These are phyloP conservation scores for Naganishia friedmannii DNA, from an alignment of 768 basidiomycete species.

Conservation along the genomic window DNA sequence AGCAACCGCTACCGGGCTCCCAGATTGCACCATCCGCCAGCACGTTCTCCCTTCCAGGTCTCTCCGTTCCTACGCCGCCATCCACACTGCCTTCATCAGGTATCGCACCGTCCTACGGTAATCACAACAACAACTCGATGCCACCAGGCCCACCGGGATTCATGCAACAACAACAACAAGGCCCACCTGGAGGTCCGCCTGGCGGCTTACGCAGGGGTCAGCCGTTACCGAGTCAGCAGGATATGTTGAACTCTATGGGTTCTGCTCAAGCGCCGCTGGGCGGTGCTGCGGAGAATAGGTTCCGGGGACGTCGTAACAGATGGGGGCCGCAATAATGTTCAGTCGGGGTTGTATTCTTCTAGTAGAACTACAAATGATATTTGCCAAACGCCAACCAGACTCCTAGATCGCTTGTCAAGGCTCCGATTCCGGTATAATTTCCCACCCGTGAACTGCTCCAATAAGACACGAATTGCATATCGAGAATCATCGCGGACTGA, in stretches of 20 bases:
- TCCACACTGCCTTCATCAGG: constrained; percentile 2
- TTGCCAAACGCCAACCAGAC: no score
- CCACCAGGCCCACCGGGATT: constrained; percentile 25
- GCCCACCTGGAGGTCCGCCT: neutral
- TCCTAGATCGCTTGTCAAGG: no score
- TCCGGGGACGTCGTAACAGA: constrained; percentile 4
- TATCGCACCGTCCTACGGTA: constrained; percentile 1
- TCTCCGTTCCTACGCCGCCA: constrained; percentile 12
- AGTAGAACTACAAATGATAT: no score
- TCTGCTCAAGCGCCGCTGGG: neutral
- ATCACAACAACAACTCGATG: constrained; percentile 12
- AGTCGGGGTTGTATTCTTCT: neutral
- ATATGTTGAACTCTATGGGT: constrained; percentile 54
- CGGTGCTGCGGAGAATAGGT: neutral
- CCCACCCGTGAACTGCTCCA: no score
- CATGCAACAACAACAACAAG: neutral
- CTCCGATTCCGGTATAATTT: no score
- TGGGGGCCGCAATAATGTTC: neutral
- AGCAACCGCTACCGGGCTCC: neutral
- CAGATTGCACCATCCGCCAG: neutral
- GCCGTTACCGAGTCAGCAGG: constrained; percentile 59
- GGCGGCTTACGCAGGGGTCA: constrained; percentile 39
- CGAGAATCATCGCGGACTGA: no score
- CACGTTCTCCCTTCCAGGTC: constrained; percentile 19
- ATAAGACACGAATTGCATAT: no score